Evolutionary conservation across 78 protist genomes (phyloP).

Genomic region (Dictyostelium intermedium): DNA sequence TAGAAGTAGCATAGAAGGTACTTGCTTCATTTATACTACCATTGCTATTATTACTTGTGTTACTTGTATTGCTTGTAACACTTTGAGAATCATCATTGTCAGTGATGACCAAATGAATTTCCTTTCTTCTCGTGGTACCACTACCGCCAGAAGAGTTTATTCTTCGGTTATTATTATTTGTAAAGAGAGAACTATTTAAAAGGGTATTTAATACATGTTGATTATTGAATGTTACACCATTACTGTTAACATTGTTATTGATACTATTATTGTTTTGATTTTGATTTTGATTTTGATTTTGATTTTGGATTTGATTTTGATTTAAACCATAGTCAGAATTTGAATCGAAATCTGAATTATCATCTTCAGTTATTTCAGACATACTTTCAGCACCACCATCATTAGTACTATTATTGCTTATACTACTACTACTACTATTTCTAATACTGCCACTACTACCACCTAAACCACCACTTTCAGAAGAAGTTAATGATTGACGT

Average conservation of each 20-base stretch:
- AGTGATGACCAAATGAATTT: not conserved
- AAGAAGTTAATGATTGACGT: not conserved
- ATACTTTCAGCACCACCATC: not conserved
- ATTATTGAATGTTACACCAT: not conserved
- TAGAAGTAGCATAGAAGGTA: not conserved
- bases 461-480: not conserved
- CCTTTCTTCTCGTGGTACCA: not conserved
- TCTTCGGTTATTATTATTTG: not conserved
- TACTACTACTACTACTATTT: not conserved
- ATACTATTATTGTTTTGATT: not conserved
- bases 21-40: not conserved
- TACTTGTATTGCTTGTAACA: not conserved
- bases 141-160: not conserved
- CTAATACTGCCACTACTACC: not conserved
- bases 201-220: not conserved
- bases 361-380: not conserved
- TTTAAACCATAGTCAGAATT: not conserved
- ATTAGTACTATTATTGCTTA: not conserved
- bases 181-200: not conserved
- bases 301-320: not conserved
- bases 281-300: not conserved
- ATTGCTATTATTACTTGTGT: not conserved
- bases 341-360: not conserved
- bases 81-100: conserved; percentile 4
- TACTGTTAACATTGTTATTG: not conserved